Evolutionary conservation across 176 grass and related monocot genomes (phyloP), one percentile per base, ranked within the genome.

Genomic region (Eragrostis nindensis): DNA sequence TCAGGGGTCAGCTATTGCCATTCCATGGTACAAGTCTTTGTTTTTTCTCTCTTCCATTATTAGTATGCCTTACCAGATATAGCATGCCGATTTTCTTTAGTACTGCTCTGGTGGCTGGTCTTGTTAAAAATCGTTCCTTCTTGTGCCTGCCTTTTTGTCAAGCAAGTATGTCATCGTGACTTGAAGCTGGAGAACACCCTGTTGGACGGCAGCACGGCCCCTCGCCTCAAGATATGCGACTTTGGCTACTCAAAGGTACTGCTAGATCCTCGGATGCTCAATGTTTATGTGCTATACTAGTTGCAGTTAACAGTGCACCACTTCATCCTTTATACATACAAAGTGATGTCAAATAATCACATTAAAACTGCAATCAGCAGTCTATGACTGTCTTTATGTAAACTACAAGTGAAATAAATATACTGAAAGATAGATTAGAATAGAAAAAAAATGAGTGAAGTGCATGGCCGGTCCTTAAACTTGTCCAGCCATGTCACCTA

Each of bases 121-220:
- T 49, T 21, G 22, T 65, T 78, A 76, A 89, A 36, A 79, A 24
- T 59, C 27, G n/a, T n/a, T 68, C 32, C 55, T 25, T 73, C 71
- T 56, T 71, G 44, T 75, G 36, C 41, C 64, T 32, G 44, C 44
- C 5, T 55, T 47, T 77, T 79, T 73, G 29, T 87, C 71, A 80
- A 94, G 92, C 88, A 94, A 94, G 84, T 94, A 64, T 94, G 92
- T 17, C 92, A 94, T 75, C 92, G 92, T 64, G 92, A 94, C 89
- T 19, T 94, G 79, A 94, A 94, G 74, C 82, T 94, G 42, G 92
- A 94, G 85, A 94, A 94, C 61, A 91, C 88, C 22, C 79, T 94
- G n/a, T 36, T 94, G 46, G 86, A 94, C 17, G 89, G 92, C 19
- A 94, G 82, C 66, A 78, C 89, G 0, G 88, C 92, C 0, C 88